phyloP scores from a whole-genome alignment of 352 stramenopile genomes.

The Globisporangium alternatum region DNA sequence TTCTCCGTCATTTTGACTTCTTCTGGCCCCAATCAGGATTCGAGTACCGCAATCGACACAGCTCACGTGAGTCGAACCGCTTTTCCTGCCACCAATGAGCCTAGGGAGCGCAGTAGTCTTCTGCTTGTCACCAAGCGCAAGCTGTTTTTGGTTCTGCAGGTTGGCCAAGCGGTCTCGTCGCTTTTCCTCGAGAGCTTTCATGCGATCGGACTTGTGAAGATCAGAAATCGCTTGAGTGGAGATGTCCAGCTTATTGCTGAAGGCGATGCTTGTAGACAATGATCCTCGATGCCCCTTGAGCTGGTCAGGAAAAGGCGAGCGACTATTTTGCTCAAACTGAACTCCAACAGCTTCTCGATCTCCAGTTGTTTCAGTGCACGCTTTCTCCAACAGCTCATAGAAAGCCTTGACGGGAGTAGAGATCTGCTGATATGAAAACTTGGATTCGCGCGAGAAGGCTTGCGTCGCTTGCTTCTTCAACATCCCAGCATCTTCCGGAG shows the following conservation, averaged over 20 bases:
- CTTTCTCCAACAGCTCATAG: conserved; percentile 37
- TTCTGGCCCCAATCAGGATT: conserved; percentile 35
- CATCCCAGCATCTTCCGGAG: background rate
- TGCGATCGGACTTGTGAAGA: conserved; percentile 49
- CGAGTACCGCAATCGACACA: conserved; percentile 56
- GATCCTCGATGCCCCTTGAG: background rate
- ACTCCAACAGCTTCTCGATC: background rate
- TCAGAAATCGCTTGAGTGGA: background rate
- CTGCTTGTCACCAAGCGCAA: conserved; percentile 50
- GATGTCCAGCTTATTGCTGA: conserved; percentile 1
- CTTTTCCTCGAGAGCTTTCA: conserved; percentile 65
- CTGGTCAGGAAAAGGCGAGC: background rate
- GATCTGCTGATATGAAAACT: conserved; percentile 6
- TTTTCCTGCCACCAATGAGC: conserved; percentile 74
- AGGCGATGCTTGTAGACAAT: background rate
- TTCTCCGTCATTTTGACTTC: background rate
- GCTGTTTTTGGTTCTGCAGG: conserved; percentile 58
- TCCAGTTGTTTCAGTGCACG: conserved; percentile 3
- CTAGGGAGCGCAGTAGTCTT: conserved; percentile 51
- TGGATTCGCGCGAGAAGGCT: background rate
- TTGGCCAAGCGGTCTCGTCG: conserved; percentile 31
- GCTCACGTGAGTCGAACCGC: conserved; percentile 45
- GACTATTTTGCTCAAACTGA: background rate
- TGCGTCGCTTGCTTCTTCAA: background rate
- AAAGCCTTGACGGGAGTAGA: conserved; percentile 34